Conservation (phyloP, 1,284 basidiomycete genomes). For the Ustilago cynodontis region DNA sequence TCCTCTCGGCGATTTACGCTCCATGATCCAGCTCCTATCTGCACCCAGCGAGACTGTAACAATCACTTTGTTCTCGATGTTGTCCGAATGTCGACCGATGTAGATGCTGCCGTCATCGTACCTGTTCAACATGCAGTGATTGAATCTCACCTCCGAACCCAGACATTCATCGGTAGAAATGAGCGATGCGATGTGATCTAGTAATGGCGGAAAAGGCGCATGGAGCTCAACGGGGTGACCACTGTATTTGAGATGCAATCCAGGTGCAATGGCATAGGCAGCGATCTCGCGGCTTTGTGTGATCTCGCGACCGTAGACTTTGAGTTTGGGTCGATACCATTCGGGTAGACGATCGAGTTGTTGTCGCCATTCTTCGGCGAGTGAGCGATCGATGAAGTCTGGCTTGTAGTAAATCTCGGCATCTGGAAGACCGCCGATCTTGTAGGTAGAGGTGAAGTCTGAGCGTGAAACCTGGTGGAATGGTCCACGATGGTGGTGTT, state of each 20-base stretch:
- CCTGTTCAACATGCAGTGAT: slow-evolving; percentile 74
- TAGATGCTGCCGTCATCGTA: slow-evolving; percentile 73
- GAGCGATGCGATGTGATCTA: slow-evolving; percentile 70
- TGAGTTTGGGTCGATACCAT: slow-evolving; percentile 73
- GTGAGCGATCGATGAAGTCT: slow-evolving; percentile 68
- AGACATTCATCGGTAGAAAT: slow-evolving; percentile 70
- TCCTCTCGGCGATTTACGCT: slow-evolving; percentile 34
- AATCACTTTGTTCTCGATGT: slow-evolving; percentile 72
- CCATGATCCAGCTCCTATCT: slow-evolving; percentile 73
- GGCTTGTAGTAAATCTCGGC: slow-evolving; percentile 71
- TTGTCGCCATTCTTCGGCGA: slow-evolving; percentile 71
- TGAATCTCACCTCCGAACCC: slow-evolving; percentile 72
- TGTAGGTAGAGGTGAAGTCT: slow-evolving; percentile 30
- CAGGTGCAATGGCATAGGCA: slow-evolving; percentile 68
- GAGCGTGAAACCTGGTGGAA: slow-evolving; percentile 43
- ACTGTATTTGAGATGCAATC: slow-evolving; percentile 72
- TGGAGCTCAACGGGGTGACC: slow-evolving; percentile 70
- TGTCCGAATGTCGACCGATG: slow-evolving; percentile 71
- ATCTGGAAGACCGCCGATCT: slow-evolving; percentile 54
- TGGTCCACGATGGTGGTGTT: slow-evolving; percentile 46
- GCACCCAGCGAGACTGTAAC: slow-evolving; percentile 74
- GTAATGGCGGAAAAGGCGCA: slow-evolving; percentile 71
- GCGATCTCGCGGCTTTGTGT: slow-evolving; percentile 72
- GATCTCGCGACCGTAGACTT: slow-evolving; percentile 73
- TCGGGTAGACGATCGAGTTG: slow-evolving; percentile 67